These are phyloP conservation scores for Albizia julibrissin DNA, from an alignment of 306 rosid species.

Conservation along the genomic window DNA sequence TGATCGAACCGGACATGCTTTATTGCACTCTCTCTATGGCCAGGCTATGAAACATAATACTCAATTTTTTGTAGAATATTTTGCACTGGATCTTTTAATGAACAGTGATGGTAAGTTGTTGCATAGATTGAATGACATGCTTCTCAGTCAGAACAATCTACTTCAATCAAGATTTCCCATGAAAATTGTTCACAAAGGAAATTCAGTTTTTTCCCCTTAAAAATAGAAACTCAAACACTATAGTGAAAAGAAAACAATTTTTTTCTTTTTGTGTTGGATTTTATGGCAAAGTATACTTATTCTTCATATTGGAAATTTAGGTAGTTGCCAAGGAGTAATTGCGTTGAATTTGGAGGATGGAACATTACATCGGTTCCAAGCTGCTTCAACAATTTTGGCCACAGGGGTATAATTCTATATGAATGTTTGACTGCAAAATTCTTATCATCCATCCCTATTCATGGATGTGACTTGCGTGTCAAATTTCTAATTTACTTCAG, in stretches of 20 bases:
- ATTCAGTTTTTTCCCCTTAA: neutral
- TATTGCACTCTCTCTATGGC: slow-evolving; percentile 85
- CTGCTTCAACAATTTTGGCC: slow-evolving; percentile 87
- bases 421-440: slow-evolving; percentile 21
- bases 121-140: slow-evolving; percentile 2
- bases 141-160: slow-evolving; percentile 15
- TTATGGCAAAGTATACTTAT: slow-evolving; percentile 5
- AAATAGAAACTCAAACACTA: neutral
- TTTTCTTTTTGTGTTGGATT: neutral
- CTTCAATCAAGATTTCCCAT: neutral
- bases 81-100: slow-evolving; percentile 85
- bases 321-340: slow-evolving; percentile 91
- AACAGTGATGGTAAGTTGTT: slow-evolving; percentile 68
- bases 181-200: neutral
- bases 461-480: neutral
- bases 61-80: slow-evolving; percentile 87
- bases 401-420: slow-evolving; percentile 67
- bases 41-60: slow-evolving; percentile 93
- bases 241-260: neutral
- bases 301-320: slow-evolving; percentile 48
- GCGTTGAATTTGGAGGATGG: slow-evolving; percentile 94
- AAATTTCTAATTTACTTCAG: slow-evolving; percentile 45
- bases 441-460: neutral
- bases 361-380: slow-evolving; percentile 86
- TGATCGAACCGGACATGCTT: slow-evolving; percentile 94